Percentiles rank a stretch among this genome's conserved stretches.
These are phyloP conservation scores for Botrytis paeoniae DNA, from an alignment of 2,329 filamentous ascomycete genomes.

Conservation along the genomic window DNA sequence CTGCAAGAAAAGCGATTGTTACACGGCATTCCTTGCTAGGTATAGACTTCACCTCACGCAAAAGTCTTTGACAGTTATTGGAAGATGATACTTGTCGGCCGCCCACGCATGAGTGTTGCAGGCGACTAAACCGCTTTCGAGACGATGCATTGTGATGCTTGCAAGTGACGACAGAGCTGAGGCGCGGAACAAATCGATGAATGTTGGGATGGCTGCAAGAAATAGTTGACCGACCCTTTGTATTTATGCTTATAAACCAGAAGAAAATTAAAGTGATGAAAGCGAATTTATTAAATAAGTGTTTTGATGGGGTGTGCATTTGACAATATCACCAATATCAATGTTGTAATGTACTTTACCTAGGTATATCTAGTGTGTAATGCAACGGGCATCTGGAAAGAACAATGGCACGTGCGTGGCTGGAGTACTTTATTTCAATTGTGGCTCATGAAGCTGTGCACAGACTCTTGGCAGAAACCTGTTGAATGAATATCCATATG, in stretches of 20 bases:
- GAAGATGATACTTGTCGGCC: background rate
- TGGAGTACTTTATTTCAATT: background rate
- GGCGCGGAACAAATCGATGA: background rate
- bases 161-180: background rate
- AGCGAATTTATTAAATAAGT: background rate
- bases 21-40: background rate
- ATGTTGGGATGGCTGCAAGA: background rate
- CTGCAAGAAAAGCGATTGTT: background rate
- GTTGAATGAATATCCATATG: background rate
- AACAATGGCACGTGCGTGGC: background rate
- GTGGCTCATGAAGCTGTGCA: background rate
- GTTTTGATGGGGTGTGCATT: background rate
- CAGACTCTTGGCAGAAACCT: background rate
- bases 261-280: background rate
- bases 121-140: slow-evolving; percentile 4
- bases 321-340: too few relatives aligned
- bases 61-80: background rate
- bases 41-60: background rate
- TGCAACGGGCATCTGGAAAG: background rate
- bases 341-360: background rate
- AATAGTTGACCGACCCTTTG: background rate
- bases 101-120: background rate
- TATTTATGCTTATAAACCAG: background rate
- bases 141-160: slow-evolving; percentile 4
- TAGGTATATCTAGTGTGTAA: background rate